These are phyloP conservation scores for Leccinellum rugosiceps DNA, from an alignment of 768 basidiomycete genomes.

Conservation along the genomic window DNA sequence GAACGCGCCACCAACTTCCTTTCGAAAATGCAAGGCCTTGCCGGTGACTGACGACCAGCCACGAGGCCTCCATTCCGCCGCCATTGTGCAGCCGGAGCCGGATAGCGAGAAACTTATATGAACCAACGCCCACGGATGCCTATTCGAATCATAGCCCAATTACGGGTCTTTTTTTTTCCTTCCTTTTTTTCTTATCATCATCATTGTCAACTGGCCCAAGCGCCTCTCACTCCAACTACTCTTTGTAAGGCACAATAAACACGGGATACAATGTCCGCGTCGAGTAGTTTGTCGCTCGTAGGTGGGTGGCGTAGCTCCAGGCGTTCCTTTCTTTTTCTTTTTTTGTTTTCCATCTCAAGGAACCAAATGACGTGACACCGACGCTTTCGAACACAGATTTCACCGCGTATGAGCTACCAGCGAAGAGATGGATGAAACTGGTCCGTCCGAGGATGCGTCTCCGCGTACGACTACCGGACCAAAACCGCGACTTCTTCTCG, in stretches of 20 bases:
- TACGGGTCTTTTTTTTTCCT: accelerated
- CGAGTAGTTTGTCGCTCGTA: conserved; percentile 12
- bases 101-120: conserved; percentile 3
- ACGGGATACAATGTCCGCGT: conserved; percentile 4
- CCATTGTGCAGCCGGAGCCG: conserved; percentile 14
- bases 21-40: background rate
- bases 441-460: conserved; percentile 23
- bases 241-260: background rate
- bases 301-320: conserved; percentile 2
- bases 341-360: background rate
- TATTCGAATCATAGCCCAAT: background rate
- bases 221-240: background rate
- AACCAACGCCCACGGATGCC: background rate
- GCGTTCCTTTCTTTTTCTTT: background rate
- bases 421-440: conserved; percentile 17
- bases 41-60: background rate
- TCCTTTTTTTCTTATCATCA: background rate
- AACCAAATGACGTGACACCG: background rate
- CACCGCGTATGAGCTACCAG: conserved; percentile 22
- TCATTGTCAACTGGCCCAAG: background rate
- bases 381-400: conserved; percentile 13
- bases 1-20: background rate
- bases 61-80: background rate
- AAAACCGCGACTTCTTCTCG: conserved; percentile 15
- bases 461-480: conserved; percentile 8